Base-by-base conservation (phyloP, 148 eudicot species). In the Pharnaceum exiguum region DNA sequence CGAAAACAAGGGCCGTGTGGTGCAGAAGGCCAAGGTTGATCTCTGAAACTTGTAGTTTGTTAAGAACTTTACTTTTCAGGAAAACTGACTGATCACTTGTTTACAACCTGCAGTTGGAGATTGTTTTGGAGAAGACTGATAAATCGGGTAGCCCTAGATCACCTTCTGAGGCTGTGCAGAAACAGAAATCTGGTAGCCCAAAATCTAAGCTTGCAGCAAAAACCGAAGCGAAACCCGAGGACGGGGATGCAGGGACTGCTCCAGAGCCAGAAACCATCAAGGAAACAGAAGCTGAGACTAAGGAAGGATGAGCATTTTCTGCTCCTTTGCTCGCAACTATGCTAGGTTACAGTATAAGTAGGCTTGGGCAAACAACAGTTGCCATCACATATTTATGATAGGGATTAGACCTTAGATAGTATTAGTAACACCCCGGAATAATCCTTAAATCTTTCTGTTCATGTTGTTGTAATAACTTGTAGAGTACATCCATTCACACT, bases 11-110 rank as follows among this genome's bases (percentile, higher is more conserved):
- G 77, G 77, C 13, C 61, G 69, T 10, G 21, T 60, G 15, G 67
- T 69, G 19, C 72, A 71, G 47, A 79, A 75, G 38, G 77, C 80
- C 0, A 62, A 70, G 73, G 73, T 69, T 44, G 1, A 3, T 15
- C 21, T 19, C 8, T 10, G 2, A 15, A 3, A 6, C 11, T 29
- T 17, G 13, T 8, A 5, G 21, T 3, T 13, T 26, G 15, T 22
- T 15, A 4, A 48, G 8, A 4, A 5, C 15, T 22, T 5, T 23
- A 56, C 3, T 33, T 37, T 16, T 17, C n/a, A 26, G n/a, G n/a
- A n/a, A n/a, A 24, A 37, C 35, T 16, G 1, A 46, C 2, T 16
- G 44, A 33, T 18, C 5, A 4, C 4, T 8, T 13, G 23, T 7
- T 22, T 19, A 24, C 27, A 18, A 32, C 24, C 24, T 48, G 50